A percentile compares a stretch with the other conserved stretches of the same genome.
Conservation (phyloP, 1,139 yeast genomes). For the Blastobotrys raffinosifermentans region DNA sequence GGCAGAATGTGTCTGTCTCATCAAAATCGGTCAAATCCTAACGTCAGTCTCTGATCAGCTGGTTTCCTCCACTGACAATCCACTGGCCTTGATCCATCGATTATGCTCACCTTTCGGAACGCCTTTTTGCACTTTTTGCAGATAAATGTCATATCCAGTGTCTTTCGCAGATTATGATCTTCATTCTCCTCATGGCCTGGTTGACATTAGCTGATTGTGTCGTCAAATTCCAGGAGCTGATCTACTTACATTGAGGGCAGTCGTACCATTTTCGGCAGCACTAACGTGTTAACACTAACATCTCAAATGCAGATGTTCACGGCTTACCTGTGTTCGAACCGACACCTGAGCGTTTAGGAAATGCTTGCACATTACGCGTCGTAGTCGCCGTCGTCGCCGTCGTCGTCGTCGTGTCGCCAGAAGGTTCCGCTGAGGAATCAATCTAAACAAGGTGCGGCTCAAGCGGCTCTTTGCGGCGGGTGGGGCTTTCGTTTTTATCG, state of each 20-base stretch:
- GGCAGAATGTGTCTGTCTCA: conserved; percentile 35
- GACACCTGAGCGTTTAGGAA: conserved; percentile 35
- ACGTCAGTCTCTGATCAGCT: conserved; percentile 6
- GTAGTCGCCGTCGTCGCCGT: background rate
- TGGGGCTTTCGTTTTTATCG: too few relatives aligned
- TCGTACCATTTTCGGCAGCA: conserved; percentile 36
- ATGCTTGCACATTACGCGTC: conserved; percentile 32
- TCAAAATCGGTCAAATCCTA: conserved; percentile 33
- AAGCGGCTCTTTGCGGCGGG: too few relatives aligned
- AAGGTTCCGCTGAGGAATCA: too few relatives aligned
- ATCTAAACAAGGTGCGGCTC: too few relatives aligned
- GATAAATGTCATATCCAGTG: conserved; percentile 32
- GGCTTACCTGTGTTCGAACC: conserved; percentile 31
- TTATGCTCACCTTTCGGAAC: conserved; percentile 28
- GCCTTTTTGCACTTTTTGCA: conserved; percentile 37
- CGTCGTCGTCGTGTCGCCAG: conserved; percentile 2
- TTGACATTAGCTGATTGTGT: background rate
- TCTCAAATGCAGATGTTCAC: background rate
- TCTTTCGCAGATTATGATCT: conserved; percentile 30
- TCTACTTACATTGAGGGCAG: conserved; percentile 33
- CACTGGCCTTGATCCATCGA: background rate
- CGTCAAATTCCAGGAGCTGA: background rate
- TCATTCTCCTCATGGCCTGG: conserved; percentile 33
- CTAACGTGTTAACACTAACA: conserved; percentile 8
- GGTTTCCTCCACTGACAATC: too few relatives aligned